Conservation (phyloP, 257 asterid species). For the Gardenia jasminoides region DNA sequence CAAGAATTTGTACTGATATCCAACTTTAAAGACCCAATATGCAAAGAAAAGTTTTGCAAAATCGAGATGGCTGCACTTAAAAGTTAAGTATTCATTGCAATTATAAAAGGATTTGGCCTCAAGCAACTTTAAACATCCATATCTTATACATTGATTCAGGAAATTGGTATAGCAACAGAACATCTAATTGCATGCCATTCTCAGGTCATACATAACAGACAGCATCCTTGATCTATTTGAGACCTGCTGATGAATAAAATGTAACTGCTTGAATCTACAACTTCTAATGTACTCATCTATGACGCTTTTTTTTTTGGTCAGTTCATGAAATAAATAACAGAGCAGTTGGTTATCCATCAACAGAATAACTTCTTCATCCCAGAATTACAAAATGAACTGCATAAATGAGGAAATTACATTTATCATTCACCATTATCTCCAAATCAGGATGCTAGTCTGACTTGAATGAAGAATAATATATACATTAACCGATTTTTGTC, state of each 20-base stretch:
- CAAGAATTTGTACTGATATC: not conserved
- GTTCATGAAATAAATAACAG: not conserved
- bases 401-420: not conserved
- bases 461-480: not conserved
- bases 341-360: not conserved
- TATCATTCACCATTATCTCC: not conserved
- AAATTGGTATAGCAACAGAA: not conserved
- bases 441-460: not conserved
- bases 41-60: not conserved
- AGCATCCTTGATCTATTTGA: not conserved
- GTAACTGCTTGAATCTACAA: not conserved
- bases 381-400: no score
- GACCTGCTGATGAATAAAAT: not conserved
- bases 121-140: no score
- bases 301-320: no score
- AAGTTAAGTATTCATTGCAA: not conserved
- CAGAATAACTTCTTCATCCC: not conserved
- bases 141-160: not conserved
- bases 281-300: not conserved
- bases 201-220: not conserved
- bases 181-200: not conserved
- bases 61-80: not conserved
- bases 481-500: no score
- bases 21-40: not conserved
- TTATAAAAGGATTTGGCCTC: conserved; percentile 1